Conservation (phyloP, 352 stramenopile species). For the Phytophthora crassamura region DNA sequence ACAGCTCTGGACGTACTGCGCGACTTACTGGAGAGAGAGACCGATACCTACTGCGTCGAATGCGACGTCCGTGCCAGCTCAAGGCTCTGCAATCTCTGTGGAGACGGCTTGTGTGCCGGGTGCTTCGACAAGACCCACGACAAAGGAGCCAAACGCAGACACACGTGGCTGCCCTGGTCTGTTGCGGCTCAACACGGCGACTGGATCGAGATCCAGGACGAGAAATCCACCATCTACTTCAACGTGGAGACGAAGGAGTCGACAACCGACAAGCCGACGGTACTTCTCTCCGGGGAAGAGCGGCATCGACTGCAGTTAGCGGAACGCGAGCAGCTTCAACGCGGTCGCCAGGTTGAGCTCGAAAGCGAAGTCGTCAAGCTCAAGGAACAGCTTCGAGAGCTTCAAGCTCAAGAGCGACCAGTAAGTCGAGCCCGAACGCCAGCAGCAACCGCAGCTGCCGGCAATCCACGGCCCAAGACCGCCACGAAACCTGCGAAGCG, state of each 20-base stretch:
- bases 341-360: slow-evolving; percentile 56
- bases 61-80: slow-evolving; percentile 59
- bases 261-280: slow-evolving; percentile 53
- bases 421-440: slow-evolving; percentile 14
- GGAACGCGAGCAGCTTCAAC: slow-evolving; percentile 63
- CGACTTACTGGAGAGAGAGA: slow-evolving; percentile 52
- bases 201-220: slow-evolving; percentile 79
- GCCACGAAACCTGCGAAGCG: slow-evolving; percentile 24
- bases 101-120: slow-evolving; percentile 72
- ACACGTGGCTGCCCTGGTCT: slow-evolving; percentile 70
- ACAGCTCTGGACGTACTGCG: slow-evolving; percentile 60
- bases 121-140: slow-evolving; percentile 62
- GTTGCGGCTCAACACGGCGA: slow-evolving; percentile 60
- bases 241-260: slow-evolving; percentile 86
- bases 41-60: slow-evolving; percentile 73
- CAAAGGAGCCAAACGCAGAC: slow-evolving; percentile 65
- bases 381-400: slow-evolving; percentile 56
- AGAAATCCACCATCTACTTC: slow-evolving; percentile 63
- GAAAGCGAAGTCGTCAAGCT: slow-evolving; percentile 77
- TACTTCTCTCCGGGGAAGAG: slow-evolving; percentile 61
- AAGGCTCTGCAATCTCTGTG: slow-evolving; percentile 78
- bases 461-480: background rate
- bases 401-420: slow-evolving; percentile 37
- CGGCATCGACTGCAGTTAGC: slow-evolving; percentile 58
- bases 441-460: slow-evolving; percentile 8